Percentiles rank a stretch among this genome's conserved stretches.
Evolutionary conservation across 371 early-diverging fungal genomes (phyloP).

Genomic region (Syncephalis plumigaleata): DNA sequence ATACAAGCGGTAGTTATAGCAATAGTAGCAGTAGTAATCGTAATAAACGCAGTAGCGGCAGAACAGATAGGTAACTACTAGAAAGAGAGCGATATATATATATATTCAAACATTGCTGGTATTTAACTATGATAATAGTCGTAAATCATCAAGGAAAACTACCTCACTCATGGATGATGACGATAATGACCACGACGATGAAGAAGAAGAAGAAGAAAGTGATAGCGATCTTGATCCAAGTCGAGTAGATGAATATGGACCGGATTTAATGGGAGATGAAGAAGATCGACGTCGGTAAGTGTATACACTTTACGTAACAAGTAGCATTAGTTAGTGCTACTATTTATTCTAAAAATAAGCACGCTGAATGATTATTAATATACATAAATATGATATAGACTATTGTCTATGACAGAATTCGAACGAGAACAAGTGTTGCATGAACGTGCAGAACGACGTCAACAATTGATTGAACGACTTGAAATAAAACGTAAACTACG

Average conservation of each 20-base stretch:
- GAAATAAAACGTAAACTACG: conserved; percentile 21
- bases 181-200: no score
- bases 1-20: neutral
- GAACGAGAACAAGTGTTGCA: conserved; percentile 59
- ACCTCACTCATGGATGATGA: conserved; percentile 19
- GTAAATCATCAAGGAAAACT: conserved; percentile 2
- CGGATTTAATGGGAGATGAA: conserved; percentile 56
- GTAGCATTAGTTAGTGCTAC: neutral
- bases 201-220: conserved; percentile 15
- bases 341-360: neutral
- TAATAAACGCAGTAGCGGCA: no score
- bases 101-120: no score
- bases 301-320: neutral
- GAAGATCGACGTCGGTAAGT: conserved; percentile 38
- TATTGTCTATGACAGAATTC: conserved; percentile 47
- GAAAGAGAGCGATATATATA: no score
- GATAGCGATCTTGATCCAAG: conserved; percentile 30
- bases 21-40: no score
- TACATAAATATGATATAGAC: conserved; percentile 8
- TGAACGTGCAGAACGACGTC: conserved; percentile 36
- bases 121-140: no score
- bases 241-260: conserved; percentile 51
- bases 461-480: conserved; percentile 17
- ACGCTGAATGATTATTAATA: no score
- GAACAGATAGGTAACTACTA: no score